A percentile compares a stretch with the other conserved stretches of the same genome.
Evolutionary conservation across 805 yeast genomes (phyloP).

Genomic region (Wickerhamomyces queroliae): DNA sequence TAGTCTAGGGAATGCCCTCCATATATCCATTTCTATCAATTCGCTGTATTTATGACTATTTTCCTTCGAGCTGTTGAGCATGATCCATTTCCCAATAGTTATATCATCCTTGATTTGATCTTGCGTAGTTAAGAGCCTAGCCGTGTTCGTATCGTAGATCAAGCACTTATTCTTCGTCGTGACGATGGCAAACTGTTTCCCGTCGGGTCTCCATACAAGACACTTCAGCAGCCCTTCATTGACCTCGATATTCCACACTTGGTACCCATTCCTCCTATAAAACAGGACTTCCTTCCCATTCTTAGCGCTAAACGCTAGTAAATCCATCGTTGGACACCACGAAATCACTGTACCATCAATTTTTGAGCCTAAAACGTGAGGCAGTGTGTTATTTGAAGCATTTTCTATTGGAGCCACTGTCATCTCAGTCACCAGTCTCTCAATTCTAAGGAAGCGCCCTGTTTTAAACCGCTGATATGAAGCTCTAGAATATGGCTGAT

Average conservation of each 20-base stretch:
- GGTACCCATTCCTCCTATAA: constrained; percentile 46
- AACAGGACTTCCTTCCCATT: constrained; percentile 46
- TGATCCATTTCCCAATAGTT: constrained; percentile 14
- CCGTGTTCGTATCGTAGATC: constrained; percentile 41
- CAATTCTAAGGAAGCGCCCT: no score
- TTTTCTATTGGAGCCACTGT: no score
- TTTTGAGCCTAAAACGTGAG: background rate
- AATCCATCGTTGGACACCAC: constrained; percentile 50
- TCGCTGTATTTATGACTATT: constrained; percentile 13
- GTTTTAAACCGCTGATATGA: no score
- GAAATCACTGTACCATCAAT: constrained; percentile 12
- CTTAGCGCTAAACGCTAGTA: constrained; percentile 38
- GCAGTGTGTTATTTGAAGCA: no score
- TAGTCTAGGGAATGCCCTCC: constrained; percentile 31
- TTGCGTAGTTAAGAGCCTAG: constrained; percentile 28
- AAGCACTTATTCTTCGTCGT: constrained; percentile 38
- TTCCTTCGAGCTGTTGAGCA: background rate
- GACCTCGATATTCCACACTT: constrained; percentile 43
- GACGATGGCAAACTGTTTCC: constrained; percentile 36
- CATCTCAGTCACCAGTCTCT: background rate
- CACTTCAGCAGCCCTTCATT: constrained; percentile 10
- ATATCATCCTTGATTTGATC: constrained; percentile 5
- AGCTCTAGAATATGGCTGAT: background rate
- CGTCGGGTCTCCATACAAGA: constrained; percentile 32
- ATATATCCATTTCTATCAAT: constrained; percentile 25